A percentile compares a stretch with the other conserved stretches of the same genome.
phyloP scores from a whole-genome alignment of 441 rosid species.

The Pelargonium citronellum region DNA sequence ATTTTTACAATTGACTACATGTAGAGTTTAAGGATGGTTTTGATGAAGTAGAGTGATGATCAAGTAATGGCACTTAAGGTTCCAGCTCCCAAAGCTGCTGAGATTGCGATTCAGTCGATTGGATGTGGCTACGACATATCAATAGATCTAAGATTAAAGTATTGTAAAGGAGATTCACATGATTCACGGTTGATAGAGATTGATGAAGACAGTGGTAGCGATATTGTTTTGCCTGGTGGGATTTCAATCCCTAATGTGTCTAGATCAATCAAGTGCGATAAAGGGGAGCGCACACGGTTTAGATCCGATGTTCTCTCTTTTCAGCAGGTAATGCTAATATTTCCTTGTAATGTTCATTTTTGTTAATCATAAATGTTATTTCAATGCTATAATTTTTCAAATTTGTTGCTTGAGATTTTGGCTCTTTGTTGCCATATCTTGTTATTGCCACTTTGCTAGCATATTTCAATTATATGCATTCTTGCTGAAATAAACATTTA shows the following conservation, averaged over 20 bases:
- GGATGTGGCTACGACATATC: slow-evolving; percentile 85
- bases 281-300: slow-evolving; percentile 73
- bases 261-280: slow-evolving; percentile 78
- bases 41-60: slow-evolving; percentile 28
- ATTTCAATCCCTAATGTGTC: slow-evolving; percentile 63
- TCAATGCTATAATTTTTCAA: neutral
- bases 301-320: slow-evolving; percentile 80
- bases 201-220: slow-evolving; percentile 48
- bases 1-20: neutral
- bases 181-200: slow-evolving; percentile 60
- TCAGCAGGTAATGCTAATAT: slow-evolving; percentile 57
- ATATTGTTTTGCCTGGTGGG: slow-evolving; percentile 81
- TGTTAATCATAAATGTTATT: neutral
- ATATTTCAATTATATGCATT: neutral
- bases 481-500: neutral
- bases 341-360: neutral
- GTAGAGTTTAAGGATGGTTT: slow-evolving; percentile 19
- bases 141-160: slow-evolving; percentile 67
- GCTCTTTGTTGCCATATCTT: neutral
- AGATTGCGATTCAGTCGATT: slow-evolving; percentile 73
- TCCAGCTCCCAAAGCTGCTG: slow-evolving; percentile 74
- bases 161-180: slow-evolving; percentile 53
- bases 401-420: neutral
- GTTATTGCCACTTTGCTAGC: neutral
- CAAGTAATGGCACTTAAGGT: slow-evolving; percentile 67